Percentiles rank a stretch among this genome's conserved stretches.
These are phyloP conservation scores for Fusarium nanum DNA, from an alignment of 2,329 filamentous ascomycete species.

Conservation along the genomic window DNA sequence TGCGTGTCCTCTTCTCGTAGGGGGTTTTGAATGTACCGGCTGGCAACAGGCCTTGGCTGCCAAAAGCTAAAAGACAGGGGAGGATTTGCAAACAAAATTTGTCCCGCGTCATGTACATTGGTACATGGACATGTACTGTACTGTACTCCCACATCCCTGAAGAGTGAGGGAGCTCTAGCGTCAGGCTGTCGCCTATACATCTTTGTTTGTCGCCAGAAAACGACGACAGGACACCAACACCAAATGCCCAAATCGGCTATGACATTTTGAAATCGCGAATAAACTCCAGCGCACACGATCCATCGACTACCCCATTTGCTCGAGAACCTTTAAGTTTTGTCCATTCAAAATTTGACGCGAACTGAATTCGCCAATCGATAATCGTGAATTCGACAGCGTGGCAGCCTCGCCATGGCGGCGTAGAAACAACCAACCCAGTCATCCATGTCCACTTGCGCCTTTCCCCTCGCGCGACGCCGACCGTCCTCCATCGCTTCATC, in stretches of 20 bases:
- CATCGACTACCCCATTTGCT: slow-evolving; percentile 10
- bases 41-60: slow-evolving; percentile 5
- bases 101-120: slow-evolving; percentile 23
- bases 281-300: slow-evolving; percentile 29
- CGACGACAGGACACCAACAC: slow-evolving; percentile 41
- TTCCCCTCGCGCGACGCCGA: slow-evolving; percentile 44
- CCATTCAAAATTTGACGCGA: slow-evolving; percentile 19
- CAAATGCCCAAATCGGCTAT: slow-evolving; percentile 33
- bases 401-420: slow-evolving; percentile 48
- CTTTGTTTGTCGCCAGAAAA: slow-evolving; percentile 44
- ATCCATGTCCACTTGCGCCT: slow-evolving; percentile 48
- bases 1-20: slow-evolving; percentile 3
- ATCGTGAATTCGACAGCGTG: slow-evolving; percentile 43
- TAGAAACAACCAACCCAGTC: slow-evolving; percentile 43
- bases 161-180: slow-evolving; percentile 25
- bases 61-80: slow-evolving; percentile 11
- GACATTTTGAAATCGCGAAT: slow-evolving; percentile 30
- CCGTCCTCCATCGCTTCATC: slow-evolving; percentile 32
- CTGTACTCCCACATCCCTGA: slow-evolving; percentile 31
- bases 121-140: slow-evolving; percentile 8
- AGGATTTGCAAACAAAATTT: slow-evolving; percentile 35
- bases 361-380: slow-evolving; percentile 35
- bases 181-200: slow-evolving; percentile 40
- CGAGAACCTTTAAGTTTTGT: slow-evolving; percentile 8
- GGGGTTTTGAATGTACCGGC: slow-evolving; percentile 6